Evolutionary conservation across 2,329 filamentous ascomycete genomes (phyloP), one percentile per base, ranked within the genome.

Genomic region (Pyrenophora seminiperda): DNA sequence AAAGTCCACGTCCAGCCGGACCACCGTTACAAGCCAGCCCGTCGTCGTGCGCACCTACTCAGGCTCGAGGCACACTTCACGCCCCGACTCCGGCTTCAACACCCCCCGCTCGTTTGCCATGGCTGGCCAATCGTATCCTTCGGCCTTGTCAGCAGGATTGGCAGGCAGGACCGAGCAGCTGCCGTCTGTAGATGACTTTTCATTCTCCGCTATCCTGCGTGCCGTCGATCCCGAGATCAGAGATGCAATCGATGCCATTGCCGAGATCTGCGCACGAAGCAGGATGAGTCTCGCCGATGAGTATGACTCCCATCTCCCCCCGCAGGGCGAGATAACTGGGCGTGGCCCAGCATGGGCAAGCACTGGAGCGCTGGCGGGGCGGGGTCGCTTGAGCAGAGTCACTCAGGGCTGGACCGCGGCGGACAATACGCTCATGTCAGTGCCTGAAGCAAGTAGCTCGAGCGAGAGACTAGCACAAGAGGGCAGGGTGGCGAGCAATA

Each of bases 181-280:
- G 33, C 81, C 81, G 7, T 72, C 78, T 3, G 71, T 77, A 14
- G 74, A 80, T 17, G 79, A 80, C 45, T 84, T 83, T 63, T 79
- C 79, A 41, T 83, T 84, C 57, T 79, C 79, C 22, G 76, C 77
- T 20, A 83, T 84, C 50, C 71, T 84, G 11, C 75, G 76, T 18
- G 79, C 81, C 20, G 80, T 84, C 47, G 81, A 84, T 47, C 78
- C 81, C 10, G 82, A 85, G 58, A 82, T 86, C 38, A 74, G 80
- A 54, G 72, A 73, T 11, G 83, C 83, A 7, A 76, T 86, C 44
- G 81, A 85, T 61, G 81, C 81, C 13, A 86, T 86, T 58, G 82
- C 83, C 18, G 82, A 85, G 59, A 85, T 86, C 52, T 84, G 82
- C 58, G 83, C 83, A 3, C 76, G 82, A 51, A 86, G 81, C 67